phyloP scores from a whole-genome alignment of 352 stramenopile genomes.

The Phytophthora boehmeriae region DNA sequence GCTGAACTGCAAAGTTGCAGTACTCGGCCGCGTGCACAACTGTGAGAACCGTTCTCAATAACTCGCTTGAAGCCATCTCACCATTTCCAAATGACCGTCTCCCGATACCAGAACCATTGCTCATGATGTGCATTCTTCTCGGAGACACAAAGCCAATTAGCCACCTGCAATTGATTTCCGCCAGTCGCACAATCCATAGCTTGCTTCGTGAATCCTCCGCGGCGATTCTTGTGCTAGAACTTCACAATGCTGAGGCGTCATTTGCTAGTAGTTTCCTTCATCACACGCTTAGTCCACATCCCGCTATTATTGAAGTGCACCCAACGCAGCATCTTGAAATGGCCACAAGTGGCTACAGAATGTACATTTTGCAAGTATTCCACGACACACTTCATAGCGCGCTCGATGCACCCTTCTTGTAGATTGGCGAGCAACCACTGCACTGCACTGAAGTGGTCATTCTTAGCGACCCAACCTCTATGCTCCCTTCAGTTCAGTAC shows the following conservation, averaged over 20 bases:
- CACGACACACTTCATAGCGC: slow-evolving; percentile 1
- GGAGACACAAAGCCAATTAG: slow-evolving; percentile 7
- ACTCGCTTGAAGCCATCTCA: slow-evolving; percentile 10
- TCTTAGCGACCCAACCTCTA: neutral
- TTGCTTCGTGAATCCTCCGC: slow-evolving; percentile 8
- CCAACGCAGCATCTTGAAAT: slow-evolving; percentile 20
- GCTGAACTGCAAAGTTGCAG: too few relatives aligned
- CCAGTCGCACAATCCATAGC: slow-evolving; percentile 7
- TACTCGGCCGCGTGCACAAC: too few relatives aligned
- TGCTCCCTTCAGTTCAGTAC: slow-evolving; percentile 11
- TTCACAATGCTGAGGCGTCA: slow-evolving; percentile 22
- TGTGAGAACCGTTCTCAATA: slow-evolving; percentile 3
- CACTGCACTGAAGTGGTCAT: slow-evolving; percentile 5
- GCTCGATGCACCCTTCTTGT: slow-evolving; percentile 7
- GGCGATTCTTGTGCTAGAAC: slow-evolving; percentile 16
- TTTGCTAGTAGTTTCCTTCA: slow-evolving; percentile 17
- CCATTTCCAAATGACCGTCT: slow-evolving; percentile 9
- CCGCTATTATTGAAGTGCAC: slow-evolving; percentile 15
- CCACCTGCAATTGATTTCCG: slow-evolving; percentile 10
- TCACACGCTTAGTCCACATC: slow-evolving; percentile 10
- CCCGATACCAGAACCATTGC: slow-evolving; percentile 10
- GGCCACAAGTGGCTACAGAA: neutral
- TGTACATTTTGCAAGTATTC: slow-evolving; percentile 10
- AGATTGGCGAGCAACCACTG: slow-evolving; percentile 13
- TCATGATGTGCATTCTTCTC: slow-evolving; percentile 2